These are phyloP conservation scores for Scheffersomyces cryptocercus DNA, from an alignment of 1,139 yeast species.

Conservation along the genomic window DNA sequence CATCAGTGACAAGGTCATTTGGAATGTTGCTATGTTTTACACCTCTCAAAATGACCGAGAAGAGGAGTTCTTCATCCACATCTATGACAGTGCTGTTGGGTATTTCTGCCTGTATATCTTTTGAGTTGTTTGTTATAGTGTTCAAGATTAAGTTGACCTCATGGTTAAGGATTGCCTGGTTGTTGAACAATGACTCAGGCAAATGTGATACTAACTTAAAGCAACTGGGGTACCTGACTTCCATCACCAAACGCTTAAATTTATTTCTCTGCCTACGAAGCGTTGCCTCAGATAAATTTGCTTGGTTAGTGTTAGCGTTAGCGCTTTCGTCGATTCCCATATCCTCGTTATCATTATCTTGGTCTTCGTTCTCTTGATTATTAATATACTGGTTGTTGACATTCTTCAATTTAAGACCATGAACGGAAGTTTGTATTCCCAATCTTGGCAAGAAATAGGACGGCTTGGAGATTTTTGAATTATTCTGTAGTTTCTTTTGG, in stretches of 20 bases:
- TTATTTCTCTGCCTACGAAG: constrained; percentile 37
- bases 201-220: constrained; percentile 36
- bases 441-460: constrained; percentile 44
- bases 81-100: constrained; percentile 30
- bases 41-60: constrained; percentile 37
- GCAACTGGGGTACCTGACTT: constrained; percentile 37
- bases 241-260: constrained; percentile 32
- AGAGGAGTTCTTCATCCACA: constrained; percentile 41
- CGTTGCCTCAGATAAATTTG: constrained; percentile 32
- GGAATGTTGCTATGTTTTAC: constrained; percentile 21
- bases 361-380: constrained; percentile 34
- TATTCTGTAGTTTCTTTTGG: constrained; percentile 20
- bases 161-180: constrained; percentile 32
- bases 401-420: constrained; percentile 34
- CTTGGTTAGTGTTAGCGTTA: constrained; percentile 13
- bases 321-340: constrained; percentile 34
- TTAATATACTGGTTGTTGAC: constrained; percentile 15
- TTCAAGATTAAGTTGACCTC: constrained; percentile 31
- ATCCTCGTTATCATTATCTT: constrained; percentile 46
- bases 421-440: constrained; percentile 51
- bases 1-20: constrained; percentile 7
- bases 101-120: constrained; percentile 21
- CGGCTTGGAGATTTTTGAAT: constrained; percentile 41
- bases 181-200: constrained; percentile 41
- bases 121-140: constrained; percentile 17